Conservation (phyloP, 2,329 filamentous ascomycete species). For the Fusarium keratoplasticum region DNA sequence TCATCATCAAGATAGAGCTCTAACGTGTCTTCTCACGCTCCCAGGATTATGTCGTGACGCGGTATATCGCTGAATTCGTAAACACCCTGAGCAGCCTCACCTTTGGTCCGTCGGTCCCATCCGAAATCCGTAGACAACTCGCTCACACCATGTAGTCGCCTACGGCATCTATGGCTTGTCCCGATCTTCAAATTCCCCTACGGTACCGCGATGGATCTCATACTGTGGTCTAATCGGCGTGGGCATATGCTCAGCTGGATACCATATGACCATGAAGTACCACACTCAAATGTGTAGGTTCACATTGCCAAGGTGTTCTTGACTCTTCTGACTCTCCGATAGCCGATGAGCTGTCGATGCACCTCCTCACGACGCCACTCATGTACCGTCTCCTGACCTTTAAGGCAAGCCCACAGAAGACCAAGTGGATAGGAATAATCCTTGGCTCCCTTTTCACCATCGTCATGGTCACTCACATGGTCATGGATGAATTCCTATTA, state of each 20-base stretch:
- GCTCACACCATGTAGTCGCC: constrained; percentile 44
- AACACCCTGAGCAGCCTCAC: constrained; percentile 57
- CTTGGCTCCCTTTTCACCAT: constrained; percentile 42
- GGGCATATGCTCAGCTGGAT: constrained; percentile 47
- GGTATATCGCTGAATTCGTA: constrained; percentile 58
- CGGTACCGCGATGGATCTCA: constrained; percentile 46
- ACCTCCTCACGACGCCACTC: constrained; percentile 55
- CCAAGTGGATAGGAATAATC: constrained; percentile 35
- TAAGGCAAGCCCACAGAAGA: constrained; percentile 41
- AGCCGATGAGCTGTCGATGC: constrained; percentile 57
- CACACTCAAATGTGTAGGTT: constrained; percentile 50
- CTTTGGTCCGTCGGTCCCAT: constrained; percentile 42
- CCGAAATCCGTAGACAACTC: neutral
- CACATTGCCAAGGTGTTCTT: too few species aligned
- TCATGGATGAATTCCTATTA: constrained; percentile 56
- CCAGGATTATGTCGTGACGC: constrained; percentile 55
- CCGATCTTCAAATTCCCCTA: constrained; percentile 23
- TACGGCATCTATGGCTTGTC: constrained; percentile 54
- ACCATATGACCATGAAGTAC: constrained; percentile 51
- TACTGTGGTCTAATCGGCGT: constrained; percentile 54
- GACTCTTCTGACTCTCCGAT: constrained; percentile 4
- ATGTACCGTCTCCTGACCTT: constrained; percentile 55
- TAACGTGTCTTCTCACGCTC: neutral
- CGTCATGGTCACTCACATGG: constrained; percentile 56
- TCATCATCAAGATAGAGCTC: neutral